Evolutionary conservation across 306 rosid species (phyloP).

Genomic region (Fragaria iinumae): DNA sequence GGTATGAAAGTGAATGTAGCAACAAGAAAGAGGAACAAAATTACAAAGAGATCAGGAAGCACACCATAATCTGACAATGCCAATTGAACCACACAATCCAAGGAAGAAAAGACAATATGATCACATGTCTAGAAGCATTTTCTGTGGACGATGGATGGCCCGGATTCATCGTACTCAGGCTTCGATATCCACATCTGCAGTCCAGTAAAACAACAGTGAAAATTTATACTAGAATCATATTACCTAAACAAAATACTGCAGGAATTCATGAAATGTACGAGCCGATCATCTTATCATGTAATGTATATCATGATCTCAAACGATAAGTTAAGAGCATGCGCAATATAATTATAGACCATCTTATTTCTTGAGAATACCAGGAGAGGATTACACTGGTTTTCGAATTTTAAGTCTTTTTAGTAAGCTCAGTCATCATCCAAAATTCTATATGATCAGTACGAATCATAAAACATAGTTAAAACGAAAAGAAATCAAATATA

Average conservation of each 20-base stretch:
- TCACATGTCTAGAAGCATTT: constrained; percentile 31
- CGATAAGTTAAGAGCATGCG: not conserved
- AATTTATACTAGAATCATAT: not conserved
- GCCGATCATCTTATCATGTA: not conserved
- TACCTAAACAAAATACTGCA: not conserved
- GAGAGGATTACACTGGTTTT: not conserved
- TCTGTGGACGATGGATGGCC: constrained; percentile 46
- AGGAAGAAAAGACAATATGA: not conserved
- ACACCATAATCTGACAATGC: constrained; percentile 19
- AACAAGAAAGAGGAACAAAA: not conserved
- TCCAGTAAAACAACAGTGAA: not conserved
- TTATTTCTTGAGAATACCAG: not conserved
- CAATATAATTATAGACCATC: not conserved
- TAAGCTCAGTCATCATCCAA: not conserved
- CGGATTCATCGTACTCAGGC: constrained; percentile 42
- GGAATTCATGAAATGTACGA: not conserved
- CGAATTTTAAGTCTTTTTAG: not conserved
- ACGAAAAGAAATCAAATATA: not conserved
- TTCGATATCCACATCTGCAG: constrained; percentile 48
- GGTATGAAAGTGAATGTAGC: not conserved
- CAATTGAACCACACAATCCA: constrained; percentile 9
- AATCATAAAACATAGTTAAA: not conserved
- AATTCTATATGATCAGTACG: not conserved
- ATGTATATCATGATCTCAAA: not conserved
- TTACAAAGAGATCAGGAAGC: constrained; percentile 6